Base-by-base conservation (phyloP, 345 rosid species). In the Ceriops tagal region DNA sequence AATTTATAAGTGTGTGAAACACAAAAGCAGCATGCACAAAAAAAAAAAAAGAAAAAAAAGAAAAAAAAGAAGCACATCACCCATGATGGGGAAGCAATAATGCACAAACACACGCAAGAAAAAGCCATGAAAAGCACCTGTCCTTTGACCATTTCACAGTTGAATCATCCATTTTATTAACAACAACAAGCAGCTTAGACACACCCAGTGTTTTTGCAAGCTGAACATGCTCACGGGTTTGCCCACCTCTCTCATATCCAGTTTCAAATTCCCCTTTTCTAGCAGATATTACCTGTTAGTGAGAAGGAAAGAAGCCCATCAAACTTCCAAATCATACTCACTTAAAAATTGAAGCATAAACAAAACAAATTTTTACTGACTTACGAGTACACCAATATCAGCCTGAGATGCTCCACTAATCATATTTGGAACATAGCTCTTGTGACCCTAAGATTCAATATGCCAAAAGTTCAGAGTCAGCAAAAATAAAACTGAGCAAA, bases 341-440 rank as follows among this genome's bases (percentile, higher is more conserved):
- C 11, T 16, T 4, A 1, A 62, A 47, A 61, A 35, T 27, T 47
- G 5, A 51, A 68, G 62, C 52, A 28, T 18, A 24, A 59, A 56
- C 7, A 51, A 64, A 65, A 46, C 28, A 57, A 24, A 53, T 51
- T 32, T 61, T 15, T 27, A 64, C 22, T 47, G 58, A 77, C 91
- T 81, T 75, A 96, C 99, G 77, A 96, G 88, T 28, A 96, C 96
- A 55, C 99, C 99, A 64, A 92, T 77, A 85, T 96, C 99, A 27
- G 98, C 99, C 76, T 96, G 99, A 58, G 99, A 84, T 74, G 99
- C 98, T 77, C 99, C 99, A 78, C 97, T 90, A 51, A 96, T 96
- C 99, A 92, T 96, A 80, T 92, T 96, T 10, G 98, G 98, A 24
- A 96, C 98, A 71, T 92, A 96, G 78, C 97, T 96, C 83, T 96